These are phyloP conservation scores for Xylaria digitata DNA, from an alignment of 2,329 filamentous ascomycete genomes.

Conservation along the genomic window DNA sequence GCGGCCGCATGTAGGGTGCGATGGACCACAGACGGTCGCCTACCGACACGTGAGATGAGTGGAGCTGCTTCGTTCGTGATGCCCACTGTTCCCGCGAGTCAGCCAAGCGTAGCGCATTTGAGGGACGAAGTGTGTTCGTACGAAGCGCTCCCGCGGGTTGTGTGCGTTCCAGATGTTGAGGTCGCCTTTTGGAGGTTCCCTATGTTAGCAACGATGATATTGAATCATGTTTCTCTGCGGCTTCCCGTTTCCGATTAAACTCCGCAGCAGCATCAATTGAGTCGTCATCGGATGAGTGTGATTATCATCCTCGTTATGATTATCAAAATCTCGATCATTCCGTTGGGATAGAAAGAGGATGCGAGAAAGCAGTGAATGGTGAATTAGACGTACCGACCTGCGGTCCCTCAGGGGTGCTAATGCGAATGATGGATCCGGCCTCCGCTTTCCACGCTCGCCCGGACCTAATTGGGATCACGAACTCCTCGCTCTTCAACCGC, in stretches of 20 bases:
- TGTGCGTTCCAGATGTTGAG: conserved; percentile 83
- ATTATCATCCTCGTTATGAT: neutral
- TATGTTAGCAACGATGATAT: conserved; percentile 13
- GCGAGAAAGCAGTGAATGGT: neutral
- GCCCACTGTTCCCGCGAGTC: conserved; percentile 66
- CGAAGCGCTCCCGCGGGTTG: conserved; percentile 81
- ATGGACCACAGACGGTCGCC: conserved; percentile 82
- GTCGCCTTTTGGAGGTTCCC: conserved; percentile 63
- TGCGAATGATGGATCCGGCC: conserved; percentile 74
- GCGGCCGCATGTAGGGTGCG: conserved; percentile 79
- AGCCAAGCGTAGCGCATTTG: too few relatives aligned
- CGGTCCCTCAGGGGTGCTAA: conserved; percentile 80
- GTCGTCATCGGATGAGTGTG: neutral
- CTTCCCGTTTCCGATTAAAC: neutral
- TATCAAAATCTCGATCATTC: neutral
- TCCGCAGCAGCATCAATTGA: too few relatives aligned
- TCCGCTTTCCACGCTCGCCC: conserved; percentile 78
- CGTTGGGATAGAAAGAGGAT: neutral
- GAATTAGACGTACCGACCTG: conserved; percentile 69
- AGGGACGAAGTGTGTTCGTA: too few relatives aligned
- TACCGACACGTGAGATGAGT: conserved; percentile 77
- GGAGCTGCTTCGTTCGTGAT: conserved; percentile 79
- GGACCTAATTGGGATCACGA: conserved; percentile 77
- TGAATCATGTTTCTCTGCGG: neutral
- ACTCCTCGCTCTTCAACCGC: conserved; percentile 59